Conservation (phyloP, 2,329 filamentous ascomycete genomes). For the Acrodontium crateriforme region DNA sequence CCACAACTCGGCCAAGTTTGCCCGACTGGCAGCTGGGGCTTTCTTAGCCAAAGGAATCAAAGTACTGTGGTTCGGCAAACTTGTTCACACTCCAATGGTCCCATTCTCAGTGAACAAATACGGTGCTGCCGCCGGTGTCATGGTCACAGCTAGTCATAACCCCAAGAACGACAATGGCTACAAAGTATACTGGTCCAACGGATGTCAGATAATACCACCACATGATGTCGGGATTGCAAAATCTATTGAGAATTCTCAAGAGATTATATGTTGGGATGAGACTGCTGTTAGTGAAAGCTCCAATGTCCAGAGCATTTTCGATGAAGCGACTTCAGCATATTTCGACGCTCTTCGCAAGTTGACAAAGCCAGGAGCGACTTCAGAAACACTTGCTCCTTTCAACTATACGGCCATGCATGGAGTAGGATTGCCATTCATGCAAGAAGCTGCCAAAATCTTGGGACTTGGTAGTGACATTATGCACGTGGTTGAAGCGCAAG, state of each 20-base stretch:
- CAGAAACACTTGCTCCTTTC: conserved; percentile 23
- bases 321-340: conserved; percentile 30
- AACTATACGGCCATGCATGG: conserved; percentile 46
- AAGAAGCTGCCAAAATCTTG: conserved; percentile 24
- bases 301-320: conserved; percentile 29
- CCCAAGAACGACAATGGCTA: conserved; percentile 52
- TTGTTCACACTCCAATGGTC: conserved; percentile 47
- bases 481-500: conserved; percentile 36
- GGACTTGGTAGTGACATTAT: conserved; percentile 21
- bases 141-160: conserved; percentile 55
- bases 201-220: conserved; percentile 52
- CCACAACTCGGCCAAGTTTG: conserved; percentile 48
- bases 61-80: conserved; percentile 44
- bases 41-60: conserved; percentile 45
- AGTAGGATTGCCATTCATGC: conserved; percentile 37
- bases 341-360: conserved; percentile 30
- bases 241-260: conserved; percentile 41
- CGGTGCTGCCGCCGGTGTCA: conserved; percentile 44
- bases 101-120: conserved; percentile 45
- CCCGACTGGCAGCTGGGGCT: conserved; percentile 44
- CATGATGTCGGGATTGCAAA: conserved; percentile 45
- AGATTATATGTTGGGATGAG: conserved; percentile 37
- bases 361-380: conserved; percentile 9
- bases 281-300: conserved; percentile 28
- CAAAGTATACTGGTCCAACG: conserved; percentile 54